Conservation (phyloP, 495 filamentous ascomycete genomes). For the Daldinia caldariorum region DNA sequence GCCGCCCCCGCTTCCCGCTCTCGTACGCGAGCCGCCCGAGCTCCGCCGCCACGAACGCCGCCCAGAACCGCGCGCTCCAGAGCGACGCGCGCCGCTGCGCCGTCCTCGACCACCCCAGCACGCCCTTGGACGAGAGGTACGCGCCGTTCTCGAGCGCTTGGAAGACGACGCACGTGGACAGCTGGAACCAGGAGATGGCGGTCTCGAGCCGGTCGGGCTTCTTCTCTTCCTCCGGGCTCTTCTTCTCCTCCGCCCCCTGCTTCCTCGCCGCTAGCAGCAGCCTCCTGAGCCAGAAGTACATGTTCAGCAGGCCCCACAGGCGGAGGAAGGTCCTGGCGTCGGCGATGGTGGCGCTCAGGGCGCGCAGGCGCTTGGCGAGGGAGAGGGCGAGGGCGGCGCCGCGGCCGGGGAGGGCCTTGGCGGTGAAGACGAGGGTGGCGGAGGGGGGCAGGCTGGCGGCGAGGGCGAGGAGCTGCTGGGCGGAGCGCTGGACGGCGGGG, state of each 20-base stretch:
- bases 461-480: slow-evolving; percentile 53
- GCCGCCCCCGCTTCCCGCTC: slow-evolving; percentile 35
- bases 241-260: background rate
- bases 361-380: slow-evolving; percentile 56
- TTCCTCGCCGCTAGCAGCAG: slow-evolving; percentile 54
- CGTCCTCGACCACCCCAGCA: slow-evolving; percentile 67
- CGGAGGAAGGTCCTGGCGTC: slow-evolving; percentile 78
- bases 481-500: slow-evolving; percentile 52
- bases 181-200: slow-evolving; percentile 71
- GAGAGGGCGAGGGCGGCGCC: slow-evolving; percentile 55
- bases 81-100: slow-evolving; percentile 66
- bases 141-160: slow-evolving; percentile 87
- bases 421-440: slow-evolving; percentile 50
- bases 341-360: slow-evolving; percentile 63
- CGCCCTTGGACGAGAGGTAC: slow-evolving; percentile 75
- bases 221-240: background rate
- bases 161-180: slow-evolving; percentile 71
- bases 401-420: slow-evolving; percentile 48
- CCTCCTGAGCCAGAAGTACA: slow-evolving; percentile 76
- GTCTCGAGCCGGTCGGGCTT: slow-evolving; percentile 52
- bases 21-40: slow-evolving; percentile 70
- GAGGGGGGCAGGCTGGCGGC: slow-evolving; percentile 51
- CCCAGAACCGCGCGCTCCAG: slow-evolving; percentile 86
- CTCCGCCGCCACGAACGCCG: slow-evolving; percentile 78
- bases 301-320: slow-evolving; percentile 79